Evolutionary conservation across 306 rosid species (phyloP), one percentile per base, ranked within the genome.

Genomic region (Begonia peltatifolia): DNA sequence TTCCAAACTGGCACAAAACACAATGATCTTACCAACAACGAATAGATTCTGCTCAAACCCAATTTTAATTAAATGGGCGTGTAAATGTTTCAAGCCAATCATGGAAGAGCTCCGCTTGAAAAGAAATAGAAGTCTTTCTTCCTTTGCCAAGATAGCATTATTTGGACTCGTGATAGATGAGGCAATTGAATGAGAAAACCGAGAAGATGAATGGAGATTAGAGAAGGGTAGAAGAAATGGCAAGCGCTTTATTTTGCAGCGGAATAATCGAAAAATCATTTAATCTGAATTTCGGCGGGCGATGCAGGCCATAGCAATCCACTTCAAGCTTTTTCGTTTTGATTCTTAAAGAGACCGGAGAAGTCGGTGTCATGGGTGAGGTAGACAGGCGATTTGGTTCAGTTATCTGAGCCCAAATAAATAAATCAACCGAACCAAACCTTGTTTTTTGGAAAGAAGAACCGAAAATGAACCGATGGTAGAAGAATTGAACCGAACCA

Each of bases 1-100:
- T 1, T 11, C 64, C 2, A 79, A 79, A 10, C 60, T 68, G 2
- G 82, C 68, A 46, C 81, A 81, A 52, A 78, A 76, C 51, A 67
- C 57, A 8, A 87, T 55, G 30, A 84, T 60, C 42, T 84, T 81
- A 38, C 92, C 90, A 12, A 77, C 13, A 41, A 79, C 74, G 14
- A 73, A 73, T 55, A 54, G 71, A 67, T 71, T 62, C 2, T 69
- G 79, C 48, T 61, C 56, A 44, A 84, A 74, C 17, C 87, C 92
- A 12, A 36, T 50, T 11, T 51, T 74, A 61, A 73, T 50, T 13
- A 74, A 46, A 23, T 52, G 83, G 61, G 79, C 71, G 8, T 87
- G 94, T 2, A 67, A 35, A 53, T 74, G 78, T 63, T 73, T 76
- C 53, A 81, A 65, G 25, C 72, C 77, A 14, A 69, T 71, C 60